Base-by-base conservation (phyloP, 371 early-diverging fungal species). In the Rhizopus stolonifer region DNA sequence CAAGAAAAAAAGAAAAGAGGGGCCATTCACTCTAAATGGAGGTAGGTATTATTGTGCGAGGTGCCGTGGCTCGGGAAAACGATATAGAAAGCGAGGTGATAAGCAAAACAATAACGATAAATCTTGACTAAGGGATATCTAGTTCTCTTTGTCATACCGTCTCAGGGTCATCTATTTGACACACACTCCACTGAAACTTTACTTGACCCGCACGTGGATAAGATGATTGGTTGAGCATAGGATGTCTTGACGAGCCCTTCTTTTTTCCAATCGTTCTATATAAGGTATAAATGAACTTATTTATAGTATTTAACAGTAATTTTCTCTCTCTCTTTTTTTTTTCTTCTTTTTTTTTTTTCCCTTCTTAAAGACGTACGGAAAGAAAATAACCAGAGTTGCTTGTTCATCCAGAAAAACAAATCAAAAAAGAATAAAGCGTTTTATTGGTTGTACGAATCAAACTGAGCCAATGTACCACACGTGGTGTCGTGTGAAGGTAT, bases 401-500 rank as follows among this genome's bases (percentile, higher is more conserved):
- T 42, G 5, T 42, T 21, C 42, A 42, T 19, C 1, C 9, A 1
- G 5, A 36, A 15, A 36, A 15, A 36, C 36, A 4, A 14, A 8
- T 4, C 6, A 5, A 36, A 36, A 36, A 1, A n/a, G 14, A 36
- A 5, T 29, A 9, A 11, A 10, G 29, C 29, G 6, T 36, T 36
- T 36, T 1, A 4, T 18, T 15, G 2, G 21, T 18, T 42, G 42
- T 42, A 42, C 60, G 54, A 59, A 59, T 59, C 45, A 54, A 44
- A 49, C 33, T 40, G 40, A 40, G 19, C 3, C 22, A 21, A 51
- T 21, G 52, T 56, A 40, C 49, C 48, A 61, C 61, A 61, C 61
- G 61, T 61, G 61, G 51, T 51, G 56, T 61, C 61, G 56, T 61
- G 56, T 61, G 61, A 51, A 51, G 56, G 42, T 23, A 39, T 22